Evolutionary conservation across 139 green algal species (phyloP).

Genomic region (Pleodorina starrii): DNA sequence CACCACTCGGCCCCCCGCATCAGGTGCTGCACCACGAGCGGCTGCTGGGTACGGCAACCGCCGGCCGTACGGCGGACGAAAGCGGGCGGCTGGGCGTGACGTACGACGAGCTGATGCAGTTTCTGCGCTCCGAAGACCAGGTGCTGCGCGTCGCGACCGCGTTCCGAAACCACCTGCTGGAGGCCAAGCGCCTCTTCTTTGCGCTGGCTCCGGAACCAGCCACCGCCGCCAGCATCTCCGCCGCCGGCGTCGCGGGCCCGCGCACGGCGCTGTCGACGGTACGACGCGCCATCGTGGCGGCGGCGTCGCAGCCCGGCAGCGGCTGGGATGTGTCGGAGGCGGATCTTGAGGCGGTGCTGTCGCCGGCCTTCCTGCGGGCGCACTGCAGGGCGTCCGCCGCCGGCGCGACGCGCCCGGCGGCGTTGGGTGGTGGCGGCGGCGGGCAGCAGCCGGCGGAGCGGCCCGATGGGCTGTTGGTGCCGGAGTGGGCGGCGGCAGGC

Average conservation of each 20-base stretch:
- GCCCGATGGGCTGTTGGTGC: slow-evolving; percentile 18
- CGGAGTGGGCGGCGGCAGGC: slow-evolving; percentile 32
- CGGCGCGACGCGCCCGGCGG: neutral
- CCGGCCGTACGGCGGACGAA: slow-evolving; percentile 22
- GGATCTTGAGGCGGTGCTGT: slow-evolving; percentile 28
- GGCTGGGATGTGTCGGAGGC: slow-evolving; percentile 46
- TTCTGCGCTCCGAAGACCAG: slow-evolving; percentile 37
- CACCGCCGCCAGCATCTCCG: neutral
- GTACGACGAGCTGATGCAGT: slow-evolving; percentile 48
- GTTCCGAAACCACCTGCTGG: slow-evolving; percentile 19
- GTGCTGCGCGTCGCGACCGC: slow-evolving; percentile 12
- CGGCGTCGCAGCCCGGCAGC: slow-evolving; percentile 35
- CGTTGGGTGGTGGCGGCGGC: neutral
- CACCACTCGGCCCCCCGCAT: too few species aligned
- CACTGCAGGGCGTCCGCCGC: neutral
- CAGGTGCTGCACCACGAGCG: slow-evolving; percentile 37
- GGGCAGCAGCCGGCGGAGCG: neutral
- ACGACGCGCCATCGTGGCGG: slow-evolving; percentile 19
- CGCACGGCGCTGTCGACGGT: slow-evolving; percentile 19
- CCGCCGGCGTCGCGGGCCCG: slow-evolving; percentile 16
- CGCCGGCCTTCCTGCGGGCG: neutral
- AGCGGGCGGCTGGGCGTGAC: slow-evolving; percentile 29
- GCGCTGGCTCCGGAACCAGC: neutral
- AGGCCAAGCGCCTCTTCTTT: slow-evolving; percentile 46
- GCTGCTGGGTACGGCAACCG: slow-evolving; percentile 47